These are phyloP conservation scores for Flaveria floridana DNA, from an alignment of 140 eudicot species.

Conservation along the genomic window DNA sequence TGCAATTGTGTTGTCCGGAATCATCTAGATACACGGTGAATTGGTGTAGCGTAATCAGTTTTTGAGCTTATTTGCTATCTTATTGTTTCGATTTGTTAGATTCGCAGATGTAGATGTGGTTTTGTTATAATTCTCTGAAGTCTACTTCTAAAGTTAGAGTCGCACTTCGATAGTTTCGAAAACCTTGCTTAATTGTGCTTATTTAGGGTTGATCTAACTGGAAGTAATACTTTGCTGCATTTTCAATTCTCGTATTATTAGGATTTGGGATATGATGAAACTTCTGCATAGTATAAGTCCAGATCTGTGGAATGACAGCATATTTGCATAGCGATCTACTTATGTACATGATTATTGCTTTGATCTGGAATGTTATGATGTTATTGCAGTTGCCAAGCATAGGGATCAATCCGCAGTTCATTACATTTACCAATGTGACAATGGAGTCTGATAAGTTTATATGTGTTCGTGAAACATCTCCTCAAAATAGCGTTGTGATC, in stretches of 20 bases:
- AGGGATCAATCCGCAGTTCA: slow-evolving; percentile 93
- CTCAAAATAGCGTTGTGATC: slow-evolving; percentile 92
- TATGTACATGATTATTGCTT: not conserved
- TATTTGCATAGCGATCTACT: slow-evolving; percentile 13
- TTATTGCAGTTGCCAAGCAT: slow-evolving; percentile 80
- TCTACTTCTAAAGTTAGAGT: not conserved
- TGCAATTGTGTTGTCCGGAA: slow-evolving; percentile 8
- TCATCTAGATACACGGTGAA: not conserved
- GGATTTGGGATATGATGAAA: slow-evolving; percentile 20
- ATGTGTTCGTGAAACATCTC: slow-evolving; percentile 96
- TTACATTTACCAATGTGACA: slow-evolving; percentile 94
- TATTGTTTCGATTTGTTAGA: slow-evolving; percentile 28
- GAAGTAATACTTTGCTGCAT: slow-evolving; percentile 4
- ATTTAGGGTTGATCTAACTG: slow-evolving; percentile 19
- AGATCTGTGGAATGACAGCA: slow-evolving; percentile 36
- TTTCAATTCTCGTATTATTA: not conserved
- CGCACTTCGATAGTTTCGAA: slow-evolving; percentile 8
- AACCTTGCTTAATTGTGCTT: slow-evolving; percentile 23
- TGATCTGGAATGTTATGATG: slow-evolving; percentile 27
- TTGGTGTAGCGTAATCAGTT: not conserved
- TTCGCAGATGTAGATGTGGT: not conserved
- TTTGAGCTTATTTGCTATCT: not conserved
- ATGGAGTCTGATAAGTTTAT: slow-evolving; percentile 98
- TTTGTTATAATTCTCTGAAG: not conserved
- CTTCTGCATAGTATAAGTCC: slow-evolving; percentile 9